A percentile compares a stretch with the other conserved stretches of the same genome.
Conservation (phyloP, 495 filamentous ascomycete genomes). For the Tuber magnatum region DNA sequence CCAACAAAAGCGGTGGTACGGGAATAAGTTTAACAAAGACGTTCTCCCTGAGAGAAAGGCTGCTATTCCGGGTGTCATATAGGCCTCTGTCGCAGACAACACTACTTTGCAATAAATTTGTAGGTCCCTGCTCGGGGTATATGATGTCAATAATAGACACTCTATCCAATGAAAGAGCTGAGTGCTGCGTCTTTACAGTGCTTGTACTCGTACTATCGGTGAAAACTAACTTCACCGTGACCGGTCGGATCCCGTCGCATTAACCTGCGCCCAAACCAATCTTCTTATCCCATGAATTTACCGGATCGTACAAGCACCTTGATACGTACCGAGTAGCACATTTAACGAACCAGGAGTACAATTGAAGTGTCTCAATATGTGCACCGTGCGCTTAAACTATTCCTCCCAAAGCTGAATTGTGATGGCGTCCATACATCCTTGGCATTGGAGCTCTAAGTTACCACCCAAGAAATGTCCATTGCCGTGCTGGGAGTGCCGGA, state of each 20-base stretch:
- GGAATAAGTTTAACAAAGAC: conserved; percentile 73
- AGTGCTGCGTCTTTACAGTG: background rate
- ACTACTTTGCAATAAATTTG: background rate
- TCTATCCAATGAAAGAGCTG: background rate
- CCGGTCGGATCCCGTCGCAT: background rate
- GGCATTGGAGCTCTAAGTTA: background rate
- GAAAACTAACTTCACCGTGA: background rate
- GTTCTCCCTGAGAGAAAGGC: conserved; percentile 68
- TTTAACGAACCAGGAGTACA: background rate
- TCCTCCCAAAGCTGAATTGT: background rate
- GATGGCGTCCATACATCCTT: background rate
- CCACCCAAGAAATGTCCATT: background rate
- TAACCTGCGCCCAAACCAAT: background rate
- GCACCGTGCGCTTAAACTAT: background rate
- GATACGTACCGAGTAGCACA: background rate
- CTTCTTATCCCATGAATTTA: background rate
- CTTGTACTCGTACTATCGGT: background rate
- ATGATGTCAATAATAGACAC: background rate
- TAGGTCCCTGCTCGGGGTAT: background rate
- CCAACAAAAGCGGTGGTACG: conserved; percentile 79
- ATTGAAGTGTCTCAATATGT: background rate
- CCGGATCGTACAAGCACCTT: background rate
- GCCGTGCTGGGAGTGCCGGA: background rate
- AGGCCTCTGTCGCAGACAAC: conserved; percentile 9
- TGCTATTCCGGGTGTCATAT: conserved; percentile 71